phyloP scores from a whole-genome alignment of 2,329 filamentous ascomycete genomes.

The Colletotrichum lindemuthianum region DNA sequence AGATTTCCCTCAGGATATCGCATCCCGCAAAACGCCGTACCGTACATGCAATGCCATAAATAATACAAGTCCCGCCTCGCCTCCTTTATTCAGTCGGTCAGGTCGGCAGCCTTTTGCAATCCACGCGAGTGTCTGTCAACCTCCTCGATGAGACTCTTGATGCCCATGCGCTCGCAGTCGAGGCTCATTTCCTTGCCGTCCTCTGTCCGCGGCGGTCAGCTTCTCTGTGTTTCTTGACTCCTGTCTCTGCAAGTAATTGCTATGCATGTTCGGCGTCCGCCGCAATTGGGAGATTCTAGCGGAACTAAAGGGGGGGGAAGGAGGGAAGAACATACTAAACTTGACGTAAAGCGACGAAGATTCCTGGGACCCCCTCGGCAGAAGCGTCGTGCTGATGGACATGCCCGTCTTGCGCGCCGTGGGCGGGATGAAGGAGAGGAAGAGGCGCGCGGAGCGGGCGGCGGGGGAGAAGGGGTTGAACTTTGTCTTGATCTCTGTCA shows the following conservation, averaged over 20 bases:
- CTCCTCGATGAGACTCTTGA: slow-evolving; percentile 88
- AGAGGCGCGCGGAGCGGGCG: slow-evolving; percentile 85
- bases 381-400: slow-evolving; percentile 79
- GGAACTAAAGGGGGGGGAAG: background rate
- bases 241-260: too few relatives aligned
- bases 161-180: slow-evolving; percentile 81
- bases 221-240: too few relatives aligned
- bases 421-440: slow-evolving; percentile 86
- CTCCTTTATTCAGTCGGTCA: slow-evolving; percentile 57
- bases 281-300: too few relatives aligned
- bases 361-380: slow-evolving; percentile 76
- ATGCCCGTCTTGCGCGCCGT: slow-evolving; percentile 78
- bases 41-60: slow-evolving; percentile 30
- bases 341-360: slow-evolving; percentile 78
- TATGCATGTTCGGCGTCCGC: too few relatives aligned
- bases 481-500: slow-evolving; percentile 83
- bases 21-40: slow-evolving; percentile 33
- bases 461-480: slow-evolving; percentile 91
- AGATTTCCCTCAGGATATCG: slow-evolving; percentile 24
- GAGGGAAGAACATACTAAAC: slow-evolving; percentile 74
- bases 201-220: slow-evolving; percentile 61
- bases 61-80: slow-evolving; percentile 10
- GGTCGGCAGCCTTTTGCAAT: slow-evolving; percentile 84
- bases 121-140: slow-evolving; percentile 88
- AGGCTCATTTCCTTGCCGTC: slow-evolving; percentile 92